Conservation (phyloP, 2,329 filamentous ascomycete genomes). For the Aspergillus vadensis region DNA sequence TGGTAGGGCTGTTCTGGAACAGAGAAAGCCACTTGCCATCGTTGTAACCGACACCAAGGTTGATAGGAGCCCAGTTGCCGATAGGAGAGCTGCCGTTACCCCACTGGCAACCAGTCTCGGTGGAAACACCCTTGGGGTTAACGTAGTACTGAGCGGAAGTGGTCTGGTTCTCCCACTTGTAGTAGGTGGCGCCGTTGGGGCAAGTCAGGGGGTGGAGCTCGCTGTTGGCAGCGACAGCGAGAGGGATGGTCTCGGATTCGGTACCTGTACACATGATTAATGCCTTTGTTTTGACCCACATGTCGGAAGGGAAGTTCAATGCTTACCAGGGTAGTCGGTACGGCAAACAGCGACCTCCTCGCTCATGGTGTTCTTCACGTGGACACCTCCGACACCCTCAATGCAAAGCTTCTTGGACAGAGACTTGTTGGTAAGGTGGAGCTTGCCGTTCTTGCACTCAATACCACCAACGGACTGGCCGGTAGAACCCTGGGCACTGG, state of each 20-base stretch:
- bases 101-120: slow-evolving; percentile 77
- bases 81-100: slow-evolving; percentile 57
- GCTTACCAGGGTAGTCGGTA: slow-evolving; percentile 86
- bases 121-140: slow-evolving; percentile 73
- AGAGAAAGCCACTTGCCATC: slow-evolving; percentile 78
- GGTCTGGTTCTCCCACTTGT: slow-evolving; percentile 69
- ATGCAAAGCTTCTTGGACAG: slow-evolving; percentile 72
- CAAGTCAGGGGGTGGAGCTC: slow-evolving; percentile 68
- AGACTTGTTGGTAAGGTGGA: slow-evolving; percentile 72
- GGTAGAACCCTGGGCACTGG: slow-evolving; percentile 71
- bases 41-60: slow-evolving; percentile 77
- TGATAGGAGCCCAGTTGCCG: slow-evolving; percentile 86
- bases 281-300: slow-evolving; percentile 1
- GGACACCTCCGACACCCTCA: slow-evolving; percentile 68
- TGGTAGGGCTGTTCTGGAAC: slow-evolving; percentile 81
- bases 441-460: slow-evolving; percentile 70
- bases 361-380: slow-evolving; percentile 72
- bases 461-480: slow-evolving; percentile 88
- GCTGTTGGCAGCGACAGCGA: slow-evolving; percentile 62
- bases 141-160: slow-evolving; percentile 97
- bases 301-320: slow-evolving; percentile 30
- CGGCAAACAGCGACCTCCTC: slow-evolving; percentile 76
- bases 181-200: slow-evolving; percentile 72
- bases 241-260: slow-evolving; percentile 82
- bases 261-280: slow-evolving; percentile 51